Base-by-base conservation (phyloP, 2,329 filamentous ascomycete genomes). In the Aphanoascus verrucosus region DNA sequence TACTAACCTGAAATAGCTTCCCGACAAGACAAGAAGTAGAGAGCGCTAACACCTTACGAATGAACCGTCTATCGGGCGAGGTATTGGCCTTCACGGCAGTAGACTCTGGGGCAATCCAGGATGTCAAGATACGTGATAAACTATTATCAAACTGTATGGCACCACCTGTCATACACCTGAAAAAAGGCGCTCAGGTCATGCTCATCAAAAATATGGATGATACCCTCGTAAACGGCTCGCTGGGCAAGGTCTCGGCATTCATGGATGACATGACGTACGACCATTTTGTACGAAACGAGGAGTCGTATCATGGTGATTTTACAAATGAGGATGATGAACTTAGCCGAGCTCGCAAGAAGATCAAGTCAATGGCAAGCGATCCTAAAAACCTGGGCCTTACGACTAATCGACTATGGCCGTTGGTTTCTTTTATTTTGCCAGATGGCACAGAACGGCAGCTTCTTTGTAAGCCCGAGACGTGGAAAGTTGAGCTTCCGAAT, bases 201-300 rank as follows among this genome's bases (percentile, higher is more conserved):
- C 75, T 98, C n/a, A 96, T 98, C 76, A 98, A 98, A 69, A 98
- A 98, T 62, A 84, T 97, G 72, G 93, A 98, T 64, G 88, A 95
- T 38, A 84, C 81, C 0, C 77, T 98, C 0, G 93, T 97, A 60
- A 98, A 98, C 64, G 93, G 93, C 3, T 94, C 91, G 0, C 76
- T 98, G 8, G 93, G 93, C 20, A 90, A 86, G 57, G 85, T 98
- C 3, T 77, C 84, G 11, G 81, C 78, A 5, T 94, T 95, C 68
- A 90, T 89, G 84, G 81, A 77, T 50, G 80, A 85, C 59, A 72
- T 74, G 42, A 79, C 75, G 28, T 85, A 83, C 59, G 78, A 78
- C 49, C 67, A 74, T 42, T 82, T 81, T 62, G 70, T 43, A 4
- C 71, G 76, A 19, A 74, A 83, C 58, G 80, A 84, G 58, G 76